These are phyloP conservation scores for Bipolaris gigantea DNA, from an alignment of 2,329 filamentous ascomycete species.

Conservation along the genomic window DNA sequence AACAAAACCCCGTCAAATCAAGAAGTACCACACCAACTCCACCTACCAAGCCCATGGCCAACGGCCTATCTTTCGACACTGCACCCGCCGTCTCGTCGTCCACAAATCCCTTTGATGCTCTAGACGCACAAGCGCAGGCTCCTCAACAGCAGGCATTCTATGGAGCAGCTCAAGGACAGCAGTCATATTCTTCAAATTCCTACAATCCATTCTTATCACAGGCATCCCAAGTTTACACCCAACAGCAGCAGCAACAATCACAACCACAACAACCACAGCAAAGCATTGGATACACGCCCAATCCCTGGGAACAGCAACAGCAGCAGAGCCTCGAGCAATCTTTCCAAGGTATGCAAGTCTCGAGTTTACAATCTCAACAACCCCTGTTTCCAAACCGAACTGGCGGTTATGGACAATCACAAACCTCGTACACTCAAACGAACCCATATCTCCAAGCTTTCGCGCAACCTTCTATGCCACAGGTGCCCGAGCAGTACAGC, in stretches of 20 bases:
- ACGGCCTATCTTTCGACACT: constrained; percentile 50
- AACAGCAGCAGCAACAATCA: constrained; percentile 8
- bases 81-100: constrained; percentile 29
- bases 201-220: constrained; percentile 71
- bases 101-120: constrained; percentile 51
- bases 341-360: constrained; percentile 75
- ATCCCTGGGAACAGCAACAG: constrained; percentile 32
- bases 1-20: constrained; percentile 48
- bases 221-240: constrained; percentile 33
- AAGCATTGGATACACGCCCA: constrained; percentile 19
- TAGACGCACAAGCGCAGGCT: constrained; percentile 38
- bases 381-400: constrained; percentile 75
- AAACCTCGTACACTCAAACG: constrained; percentile 42
- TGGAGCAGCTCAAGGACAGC: constrained; percentile 25
- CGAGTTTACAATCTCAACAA: constrained; percentile 31
- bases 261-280: constrained; percentile 11
- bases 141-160: constrained; percentile 38
- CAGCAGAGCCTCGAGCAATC: constrained; percentile 61
- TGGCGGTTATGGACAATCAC: constrained; percentile 57
- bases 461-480: constrained; percentile 47
- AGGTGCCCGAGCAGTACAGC: constrained; percentile 45
- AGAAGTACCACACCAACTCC: constrained; percentile 53
- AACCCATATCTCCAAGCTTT: constrained; percentile 49
- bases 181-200: constrained; percentile 46
- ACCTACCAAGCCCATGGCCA: constrained; percentile 54